Conservation (phyloP, 495 filamentous ascomycete species). For the Penicillium goetzii region DNA sequence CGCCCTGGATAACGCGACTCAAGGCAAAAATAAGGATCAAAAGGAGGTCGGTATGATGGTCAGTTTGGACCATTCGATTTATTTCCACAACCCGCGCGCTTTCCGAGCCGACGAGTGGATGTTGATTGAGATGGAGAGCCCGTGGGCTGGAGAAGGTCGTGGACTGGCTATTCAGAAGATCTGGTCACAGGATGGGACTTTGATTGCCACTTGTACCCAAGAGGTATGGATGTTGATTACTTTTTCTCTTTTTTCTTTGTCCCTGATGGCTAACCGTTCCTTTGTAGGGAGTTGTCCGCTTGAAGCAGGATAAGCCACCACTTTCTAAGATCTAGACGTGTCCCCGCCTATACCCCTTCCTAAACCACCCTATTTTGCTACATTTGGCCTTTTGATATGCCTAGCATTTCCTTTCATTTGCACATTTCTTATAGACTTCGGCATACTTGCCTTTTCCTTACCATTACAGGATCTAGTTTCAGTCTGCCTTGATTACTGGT, state of each 20-base stretch:
- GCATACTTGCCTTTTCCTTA: slow-evolving; percentile 4
- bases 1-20: slow-evolving; percentile 34
- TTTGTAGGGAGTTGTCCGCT: slow-evolving; percentile 47
- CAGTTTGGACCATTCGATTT: slow-evolving; percentile 89
- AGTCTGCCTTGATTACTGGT: background rate
- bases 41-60: slow-evolving; percentile 90
- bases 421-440: slow-evolving; percentile 18
- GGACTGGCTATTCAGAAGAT: slow-evolving; percentile 88
- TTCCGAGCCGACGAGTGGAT: slow-evolving; percentile 94
- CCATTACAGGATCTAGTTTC: background rate
- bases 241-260: slow-evolving; percentile 10
- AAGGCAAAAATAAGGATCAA: slow-evolving; percentile 28
- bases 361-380: background rate
- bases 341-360: slow-evolving; percentile 19
- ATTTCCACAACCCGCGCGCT: slow-evolving; percentile 82
- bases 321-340: slow-evolving; percentile 43
- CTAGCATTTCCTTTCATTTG: slow-evolving; percentile 6
- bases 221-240: slow-evolving; percentile 45
- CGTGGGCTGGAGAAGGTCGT: slow-evolving; percentile 91
- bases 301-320: slow-evolving; percentile 49
- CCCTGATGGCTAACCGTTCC: background rate
- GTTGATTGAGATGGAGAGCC: slow-evolving; percentile 86
- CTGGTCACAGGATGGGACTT: slow-evolving; percentile 76
- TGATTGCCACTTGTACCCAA: slow-evolving; percentile 70
- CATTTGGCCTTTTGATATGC: background rate